Base-by-base conservation (phyloP, 108 stramenopile species). In the Pseudonitzschia pungens region DNA sequence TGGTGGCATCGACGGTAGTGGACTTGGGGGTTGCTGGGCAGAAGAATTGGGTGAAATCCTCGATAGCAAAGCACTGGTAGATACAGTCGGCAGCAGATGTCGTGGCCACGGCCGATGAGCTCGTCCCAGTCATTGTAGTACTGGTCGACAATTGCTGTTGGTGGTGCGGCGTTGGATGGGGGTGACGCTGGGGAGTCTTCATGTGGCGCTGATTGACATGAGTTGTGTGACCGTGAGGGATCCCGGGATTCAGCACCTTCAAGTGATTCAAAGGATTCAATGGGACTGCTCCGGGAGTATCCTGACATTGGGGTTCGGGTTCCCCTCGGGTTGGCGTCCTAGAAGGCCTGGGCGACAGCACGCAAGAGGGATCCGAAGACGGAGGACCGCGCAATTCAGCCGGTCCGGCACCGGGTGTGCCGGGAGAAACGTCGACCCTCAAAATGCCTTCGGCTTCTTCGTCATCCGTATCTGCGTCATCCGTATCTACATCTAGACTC, bases 21-120 rank as follows among this genome's bases (percentile, higher is more conserved):
- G 60, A 62, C 54, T 55, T 55, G 9, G 60, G 60, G 32, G 60
- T 62, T 20, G 36, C 32, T 6, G 60, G 60, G n/a, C 60, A 62
- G 40, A 62, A 62, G 60, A 62, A 62, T 62, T 62, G 60, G 14
- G 60, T 40, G 15, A 62, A 31, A 40, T 62, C 60, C 16, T 62
- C 60, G n/a, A 62, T 62, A 2, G 60, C 60, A 62, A 62, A 62
- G 36, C 60, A 62, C 20, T 58, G 20, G 29, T 58, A 58, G 27
- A 62, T 62, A 62, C 60, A 62, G 10, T 62, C 60, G 6, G 60
- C 36, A 14, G 60, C 60, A 2, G 32, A 18, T 10, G 60, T 12
- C 5, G 31, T 40, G 32, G 32, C 60, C 29, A 41, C 32, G 8
- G 24, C 7, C 14, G 57, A 28, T n/a, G 57, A 31, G 0, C 10